Percentiles rank a stretch among this genome's conserved stretches.
Conservation (phyloP, 108 stramenopile genomes). For the Epipyxis sp. region DNA sequence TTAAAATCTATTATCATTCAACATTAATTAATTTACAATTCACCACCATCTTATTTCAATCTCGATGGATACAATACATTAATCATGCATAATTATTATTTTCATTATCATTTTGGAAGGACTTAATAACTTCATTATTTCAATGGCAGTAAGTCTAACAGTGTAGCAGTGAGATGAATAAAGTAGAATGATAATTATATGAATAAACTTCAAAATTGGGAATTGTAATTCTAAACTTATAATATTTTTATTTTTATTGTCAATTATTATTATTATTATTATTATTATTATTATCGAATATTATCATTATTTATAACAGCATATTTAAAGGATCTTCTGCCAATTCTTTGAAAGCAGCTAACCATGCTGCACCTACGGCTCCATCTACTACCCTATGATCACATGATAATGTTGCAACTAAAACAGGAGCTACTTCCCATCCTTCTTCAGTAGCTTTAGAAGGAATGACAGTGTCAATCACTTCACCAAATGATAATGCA, state of each 20-base stretch:
- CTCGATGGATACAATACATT: no score
- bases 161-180: no score
- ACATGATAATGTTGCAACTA: slow-evolving; percentile 90
- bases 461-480: slow-evolving; percentile 73
- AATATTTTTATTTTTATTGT: not conserved
- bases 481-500: slow-evolving; percentile 85
- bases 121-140: no score
- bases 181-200: no score
- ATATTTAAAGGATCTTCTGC: slow-evolving; percentile 72
- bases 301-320: slow-evolving; percentile 1
- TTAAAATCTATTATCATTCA: no score
- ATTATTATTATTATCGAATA: no score
- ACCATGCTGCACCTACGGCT: slow-evolving; percentile 92
- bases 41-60: no score
- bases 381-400: slow-evolving; percentile 99
- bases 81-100: no score
- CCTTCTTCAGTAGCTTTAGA: slow-evolving; percentile 62
- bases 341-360: slow-evolving; percentile 81
- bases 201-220: no score
- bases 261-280: not conserved
- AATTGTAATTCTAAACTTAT: not conserved
- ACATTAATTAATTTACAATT: no score
- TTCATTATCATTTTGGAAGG: no score
- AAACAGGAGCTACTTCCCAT: slow-evolving; percentile 66
- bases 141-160: no score